These are phyloP conservation scores for Xylaria castorea DNA, from an alignment of 495 filamentous ascomycete species.

Conservation along the genomic window DNA sequence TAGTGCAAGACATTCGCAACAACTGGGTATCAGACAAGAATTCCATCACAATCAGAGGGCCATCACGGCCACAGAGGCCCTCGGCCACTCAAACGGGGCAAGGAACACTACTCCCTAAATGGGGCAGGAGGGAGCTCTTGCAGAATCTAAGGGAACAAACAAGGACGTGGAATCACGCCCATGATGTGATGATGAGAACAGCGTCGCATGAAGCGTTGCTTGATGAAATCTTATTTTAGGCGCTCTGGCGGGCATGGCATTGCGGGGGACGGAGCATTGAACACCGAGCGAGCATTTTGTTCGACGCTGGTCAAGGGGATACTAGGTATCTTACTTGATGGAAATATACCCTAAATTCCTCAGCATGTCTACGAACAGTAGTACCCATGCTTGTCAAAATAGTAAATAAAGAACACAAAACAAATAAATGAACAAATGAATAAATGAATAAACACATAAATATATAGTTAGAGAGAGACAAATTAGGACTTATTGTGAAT, in stretches of 20 bases:
- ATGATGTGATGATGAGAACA: slow-evolving; percentile 30
- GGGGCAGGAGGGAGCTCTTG: slow-evolving; percentile 34
- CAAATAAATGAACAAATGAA: neutral
- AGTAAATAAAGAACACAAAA: neutral
- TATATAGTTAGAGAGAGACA: too few species aligned
- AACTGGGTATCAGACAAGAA: slow-evolving; percentile 45
- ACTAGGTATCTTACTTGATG: neutral
- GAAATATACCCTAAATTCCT: neutral
- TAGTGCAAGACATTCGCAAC: slow-evolving; percentile 45
- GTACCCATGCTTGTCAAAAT: neutral
- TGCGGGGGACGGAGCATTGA: neutral
- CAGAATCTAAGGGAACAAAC: slow-evolving; percentile 30
- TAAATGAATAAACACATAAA: neutral
- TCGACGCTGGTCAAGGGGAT: neutral
- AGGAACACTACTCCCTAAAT: slow-evolving; percentile 37
- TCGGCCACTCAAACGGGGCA: slow-evolving; percentile 39
- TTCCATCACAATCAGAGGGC: slow-evolving; percentile 43
- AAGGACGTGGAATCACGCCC: slow-evolving; percentile 39
- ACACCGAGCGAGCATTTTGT: slow-evolving; percentile 2
- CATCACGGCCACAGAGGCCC: slow-evolving; percentile 33
- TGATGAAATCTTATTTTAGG: slow-evolving; percentile 35
- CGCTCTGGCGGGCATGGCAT: slow-evolving; percentile 10
- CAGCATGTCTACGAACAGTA: neutral
- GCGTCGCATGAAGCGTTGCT: slow-evolving; percentile 22
- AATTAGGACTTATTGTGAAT: too few species aligned